phyloP scores from a whole-genome alignment of 768 basidiomycete genomes.

The Hypsizygus marmoreus region DNA sequence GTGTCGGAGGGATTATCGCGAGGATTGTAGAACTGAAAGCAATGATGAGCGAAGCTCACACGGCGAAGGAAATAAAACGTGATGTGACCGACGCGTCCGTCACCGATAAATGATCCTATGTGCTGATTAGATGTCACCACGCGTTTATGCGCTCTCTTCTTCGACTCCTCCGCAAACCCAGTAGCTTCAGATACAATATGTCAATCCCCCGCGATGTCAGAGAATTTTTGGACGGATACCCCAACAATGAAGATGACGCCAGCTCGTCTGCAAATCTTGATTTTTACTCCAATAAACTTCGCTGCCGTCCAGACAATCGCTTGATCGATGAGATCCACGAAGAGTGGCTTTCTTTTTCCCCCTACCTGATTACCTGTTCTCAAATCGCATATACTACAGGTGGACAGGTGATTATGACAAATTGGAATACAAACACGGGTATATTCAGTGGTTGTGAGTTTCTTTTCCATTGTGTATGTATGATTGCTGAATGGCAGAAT shows the following conservation, averaged over 20 bases:
- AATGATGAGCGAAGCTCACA: no score
- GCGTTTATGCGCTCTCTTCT: background rate
- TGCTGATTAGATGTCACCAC: background rate
- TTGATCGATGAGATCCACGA: slow-evolving; percentile 65
- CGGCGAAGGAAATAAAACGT: no score
- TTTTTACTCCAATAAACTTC: slow-evolving; percentile 61
- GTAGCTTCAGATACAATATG: no score
- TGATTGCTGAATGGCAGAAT: background rate
- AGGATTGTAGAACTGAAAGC: no score
- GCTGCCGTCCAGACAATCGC: slow-evolving; percentile 62
- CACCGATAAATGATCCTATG: no score
- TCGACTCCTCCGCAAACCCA: no score
- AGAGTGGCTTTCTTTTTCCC: slow-evolving; percentile 38
- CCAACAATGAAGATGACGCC: slow-evolving; percentile 40
- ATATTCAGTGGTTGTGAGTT: slow-evolving; percentile 79
- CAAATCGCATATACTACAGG: slow-evolving; percentile 33
- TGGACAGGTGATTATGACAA: slow-evolving; percentile 65
- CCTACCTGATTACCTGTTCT: background rate
- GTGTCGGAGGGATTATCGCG: no score
- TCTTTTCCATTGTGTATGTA: background rate
- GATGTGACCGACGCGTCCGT: no score
- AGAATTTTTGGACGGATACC: slow-evolving; percentile 60
- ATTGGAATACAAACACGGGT: slow-evolving; percentile 71
- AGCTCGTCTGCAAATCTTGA: slow-evolving; percentile 47
- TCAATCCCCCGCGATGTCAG: slow-evolving; percentile 56